Evolutionary conservation across 257 asterid species (phyloP), one percentile per base, ranked within the genome.

Genomic region (Penstemon newberryi): DNA sequence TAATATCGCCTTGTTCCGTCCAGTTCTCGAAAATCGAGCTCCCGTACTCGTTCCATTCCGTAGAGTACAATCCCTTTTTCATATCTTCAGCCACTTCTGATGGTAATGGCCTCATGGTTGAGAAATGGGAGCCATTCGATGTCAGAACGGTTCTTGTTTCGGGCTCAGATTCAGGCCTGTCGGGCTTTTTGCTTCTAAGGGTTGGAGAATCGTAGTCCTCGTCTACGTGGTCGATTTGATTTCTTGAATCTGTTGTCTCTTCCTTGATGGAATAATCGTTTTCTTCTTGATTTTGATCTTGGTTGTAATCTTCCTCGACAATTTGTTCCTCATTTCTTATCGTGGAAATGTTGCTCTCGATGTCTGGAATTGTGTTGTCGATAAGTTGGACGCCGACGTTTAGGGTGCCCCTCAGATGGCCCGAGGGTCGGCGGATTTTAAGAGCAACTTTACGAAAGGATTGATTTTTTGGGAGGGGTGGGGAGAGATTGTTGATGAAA

Each of bases 21-120:
- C 98, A 89, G 76, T 81, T 75, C 25, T 92, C 91, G 43, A 92
- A 86, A 7, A 87, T 64, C 15, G 88, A 83, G 80, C 91, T 89
- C n/a, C 89, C 92, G 11, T 70, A 80, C 0, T 81, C 89, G 4
- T 65, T 72, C 73, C 85, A 79, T 1, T 80, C 73, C 0, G 56
- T 11, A 0, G 70, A 45, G 60, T 83, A 83, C n/a, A 79, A 25
- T 46, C 92, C 95, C 70, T 58, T 84, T 47, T 73, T 80, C 67
- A 81, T 40, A 41, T 79, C 84, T 7, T 46, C 70, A 4, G 81
- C 89, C 38, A 86, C 87, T 71, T 89, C 89, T 7, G 94, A 75
- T 5, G 96, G 90, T 19, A 87, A 51, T 4, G 90, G 86, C 52
- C 77, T 76, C 79, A 87, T 79, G 18, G 36, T 52, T 0, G 95